Evolutionary conservation across 2,329 filamentous ascomycete species (phyloP).

Genomic region (Sporothrix euskadiensis): DNA sequence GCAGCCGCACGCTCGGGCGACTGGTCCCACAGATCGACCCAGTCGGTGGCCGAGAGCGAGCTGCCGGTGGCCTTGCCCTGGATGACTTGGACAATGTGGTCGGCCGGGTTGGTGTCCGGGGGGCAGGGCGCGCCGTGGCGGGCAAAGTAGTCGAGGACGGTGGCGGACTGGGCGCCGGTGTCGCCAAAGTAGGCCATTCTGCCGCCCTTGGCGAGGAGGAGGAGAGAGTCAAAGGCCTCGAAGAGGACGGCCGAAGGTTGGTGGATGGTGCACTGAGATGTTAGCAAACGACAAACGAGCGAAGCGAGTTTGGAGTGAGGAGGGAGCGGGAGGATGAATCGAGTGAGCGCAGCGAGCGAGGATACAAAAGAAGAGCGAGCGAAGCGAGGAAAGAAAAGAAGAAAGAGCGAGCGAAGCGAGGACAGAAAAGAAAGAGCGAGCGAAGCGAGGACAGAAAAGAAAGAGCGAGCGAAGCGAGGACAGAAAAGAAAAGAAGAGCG

Average conservation of each 20-base stretch:
- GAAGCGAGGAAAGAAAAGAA: too few relatives aligned
- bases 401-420: too few relatives aligned
- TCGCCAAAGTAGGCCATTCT: conserved; percentile 32
- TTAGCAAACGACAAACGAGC: not conserved
- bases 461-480: not conserved
- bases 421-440: too few relatives aligned
- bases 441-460: too few relatives aligned
- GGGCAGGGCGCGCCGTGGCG: conserved; percentile 64
- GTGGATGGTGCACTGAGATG: conserved; percentile 60
- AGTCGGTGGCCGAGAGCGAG: conserved; percentile 36
- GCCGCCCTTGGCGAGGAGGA: conserved; percentile 29
- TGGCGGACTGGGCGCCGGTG: conserved; percentile 67
- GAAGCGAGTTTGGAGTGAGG: too few relatives aligned
- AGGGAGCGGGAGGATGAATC: not conserved
- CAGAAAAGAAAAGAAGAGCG: not conserved
- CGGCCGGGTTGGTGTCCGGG: conserved; percentile 66
- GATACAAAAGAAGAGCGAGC: not conserved
- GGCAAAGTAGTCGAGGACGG: conserved; percentile 64
- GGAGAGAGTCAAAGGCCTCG: conserved; percentile 55
- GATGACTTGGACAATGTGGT: conserved; percentile 69
- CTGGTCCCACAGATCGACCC: conserved; percentile 42
- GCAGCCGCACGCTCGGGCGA: conserved; percentile 56
- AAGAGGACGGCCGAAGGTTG: conserved; percentile 69
- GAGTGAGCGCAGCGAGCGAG: not conserved
- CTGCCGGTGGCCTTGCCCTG: conserved; percentile 17